Percentiles rank a stretch among this genome's conserved stretches.
Evolutionary conservation across 1,284 basidiomycete genomes (phyloP).

Genomic region (Termitomyces sp.): DNA sequence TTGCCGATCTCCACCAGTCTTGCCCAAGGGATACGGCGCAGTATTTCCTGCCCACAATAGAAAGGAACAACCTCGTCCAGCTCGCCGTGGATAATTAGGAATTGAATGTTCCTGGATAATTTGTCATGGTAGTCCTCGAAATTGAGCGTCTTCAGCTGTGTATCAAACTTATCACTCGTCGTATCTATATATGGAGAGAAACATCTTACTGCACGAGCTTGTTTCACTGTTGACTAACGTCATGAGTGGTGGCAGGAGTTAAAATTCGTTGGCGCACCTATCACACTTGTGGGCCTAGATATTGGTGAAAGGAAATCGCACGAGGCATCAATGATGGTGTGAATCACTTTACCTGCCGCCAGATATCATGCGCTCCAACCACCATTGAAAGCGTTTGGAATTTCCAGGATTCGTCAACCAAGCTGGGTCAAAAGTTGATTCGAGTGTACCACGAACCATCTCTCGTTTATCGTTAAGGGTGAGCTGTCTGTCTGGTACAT

Average conservation of each 20-base stretch:
- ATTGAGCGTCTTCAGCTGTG: constrained; percentile 29
- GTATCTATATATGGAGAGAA: not conserved
- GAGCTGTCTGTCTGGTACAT: constrained; percentile 16
- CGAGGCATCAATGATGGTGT: not conserved
- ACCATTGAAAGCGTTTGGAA: constrained; percentile 23
- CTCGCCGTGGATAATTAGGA: constrained; percentile 39
- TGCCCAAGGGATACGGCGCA: constrained; percentile 33
- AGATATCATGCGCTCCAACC: constrained; percentile 23
- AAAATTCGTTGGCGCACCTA: constrained; percentile 20
- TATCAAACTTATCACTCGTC: not conserved
- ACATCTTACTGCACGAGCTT: constrained; percentile 27
- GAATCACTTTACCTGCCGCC: constrained; percentile 24
- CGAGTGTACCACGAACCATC: constrained; percentile 25
- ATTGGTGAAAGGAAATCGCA: not conserved
- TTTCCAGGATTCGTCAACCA: constrained; percentile 32
- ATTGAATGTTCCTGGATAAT: constrained; percentile 25
- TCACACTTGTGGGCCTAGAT: constrained; percentile 24
- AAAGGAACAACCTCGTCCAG: constrained; percentile 36
- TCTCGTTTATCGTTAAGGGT: constrained; percentile 29
- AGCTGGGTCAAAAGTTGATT: constrained; percentile 29
- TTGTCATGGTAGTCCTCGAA: constrained; percentile 29
- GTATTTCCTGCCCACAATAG: constrained; percentile 28
- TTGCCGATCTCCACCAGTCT: constrained; percentile 28
- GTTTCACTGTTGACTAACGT: constrained; percentile 24
- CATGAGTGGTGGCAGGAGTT: constrained; percentile 4